Base-by-base conservation (phyloP, 768 basidiomycete species). In the Tubosaeta sp. region DNA sequence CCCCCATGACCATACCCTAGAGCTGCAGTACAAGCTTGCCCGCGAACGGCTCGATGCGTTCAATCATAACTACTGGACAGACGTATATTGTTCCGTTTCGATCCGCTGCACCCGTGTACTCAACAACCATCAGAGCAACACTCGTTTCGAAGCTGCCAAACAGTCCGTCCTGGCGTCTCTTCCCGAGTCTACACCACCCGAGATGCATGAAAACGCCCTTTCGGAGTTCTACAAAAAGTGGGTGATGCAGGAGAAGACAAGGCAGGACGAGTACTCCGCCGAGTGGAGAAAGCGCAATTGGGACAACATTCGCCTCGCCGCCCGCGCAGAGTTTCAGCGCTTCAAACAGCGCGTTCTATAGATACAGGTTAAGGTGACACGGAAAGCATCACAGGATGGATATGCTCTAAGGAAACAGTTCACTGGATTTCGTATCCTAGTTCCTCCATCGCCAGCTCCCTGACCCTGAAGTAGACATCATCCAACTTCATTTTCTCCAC, bases 11-110 rank as follows among this genome's bases (percentile, higher is more conserved):
- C 73, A 73, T 41, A 71, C 78, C 29, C 65, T 78, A 8, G 83
- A 87, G 48, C 75, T 90, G 43, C 87, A 86, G 59, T 86, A 78
- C 73, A 83, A 80, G 52, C 69, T 90, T 41, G 79, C 83, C 53
- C 74, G 84, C 47, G 83, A 89, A 66, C 81, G 83, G 50, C 67
- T 90, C 19, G 87, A 91, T 60, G 73, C 80, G 21, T 83, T 87
- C 60, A 84, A 90, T 54, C 85, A 92, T 49, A 69, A 75, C 16
- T 93, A 90, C 65, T 93, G 90, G 90, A 68, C 80, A 47, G 84
- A 91, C 48, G 90, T 91, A 63, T 57, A 87, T 59, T 10, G n/a
- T 12, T 21, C 21, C 9, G 19, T 29, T 34, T 39, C 40, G 21
- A n/a, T 41, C 31, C 35, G 30, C 29, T 36, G 14, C 35, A 18